Evolutionary conservation across 2,329 filamentous ascomycete species (phyloP).

Genomic region (Sporothrix brasiliensis): DNA sequence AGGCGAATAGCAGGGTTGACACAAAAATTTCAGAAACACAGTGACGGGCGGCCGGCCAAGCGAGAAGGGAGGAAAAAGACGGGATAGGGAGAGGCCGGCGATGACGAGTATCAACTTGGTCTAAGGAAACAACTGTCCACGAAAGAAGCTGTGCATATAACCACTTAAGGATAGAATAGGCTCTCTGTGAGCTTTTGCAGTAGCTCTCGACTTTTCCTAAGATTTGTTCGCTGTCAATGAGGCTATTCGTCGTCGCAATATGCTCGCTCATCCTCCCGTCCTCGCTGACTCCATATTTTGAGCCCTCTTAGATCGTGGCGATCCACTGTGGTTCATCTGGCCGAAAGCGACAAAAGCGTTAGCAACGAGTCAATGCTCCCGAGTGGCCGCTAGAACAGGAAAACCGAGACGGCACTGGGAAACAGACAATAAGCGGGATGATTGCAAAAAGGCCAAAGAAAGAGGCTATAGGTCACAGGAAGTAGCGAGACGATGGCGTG

Average conservation of each 20-base stretch:
- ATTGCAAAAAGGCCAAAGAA: not conserved
- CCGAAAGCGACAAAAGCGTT: not conserved
- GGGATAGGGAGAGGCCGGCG: not conserved
- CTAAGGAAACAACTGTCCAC: not conserved
- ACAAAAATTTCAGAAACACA: slow-evolving; percentile 12
- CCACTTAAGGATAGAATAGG: not conserved
- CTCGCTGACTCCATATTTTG: slow-evolving; percentile 14
- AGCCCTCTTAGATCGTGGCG: slow-evolving; percentile 1
- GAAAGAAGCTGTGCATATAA: too few species aligned
- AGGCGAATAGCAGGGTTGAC: not conserved
- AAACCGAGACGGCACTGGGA: slow-evolving; percentile 25
- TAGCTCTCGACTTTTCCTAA: not conserved
- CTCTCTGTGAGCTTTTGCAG: not conserved
- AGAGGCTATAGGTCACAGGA: not conserved
- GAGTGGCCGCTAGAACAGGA: not conserved
- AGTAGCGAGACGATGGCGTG: not conserved
- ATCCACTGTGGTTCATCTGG: not conserved
- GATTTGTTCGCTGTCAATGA: slow-evolving; percentile 7
- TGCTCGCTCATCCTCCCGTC: slow-evolving; percentile 3
- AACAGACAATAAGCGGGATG: not conserved
- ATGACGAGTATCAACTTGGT: not conserved
- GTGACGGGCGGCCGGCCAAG: not conserved
- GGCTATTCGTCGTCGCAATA: slow-evolving; percentile 21
- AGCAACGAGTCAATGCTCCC: not conserved
- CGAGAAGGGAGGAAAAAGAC: slow-evolving; percentile 16